These are phyloP conservation scores for Paecilomyces variotii DNA, from an alignment of 2,329 filamentous ascomycete species.

Conservation along the genomic window DNA sequence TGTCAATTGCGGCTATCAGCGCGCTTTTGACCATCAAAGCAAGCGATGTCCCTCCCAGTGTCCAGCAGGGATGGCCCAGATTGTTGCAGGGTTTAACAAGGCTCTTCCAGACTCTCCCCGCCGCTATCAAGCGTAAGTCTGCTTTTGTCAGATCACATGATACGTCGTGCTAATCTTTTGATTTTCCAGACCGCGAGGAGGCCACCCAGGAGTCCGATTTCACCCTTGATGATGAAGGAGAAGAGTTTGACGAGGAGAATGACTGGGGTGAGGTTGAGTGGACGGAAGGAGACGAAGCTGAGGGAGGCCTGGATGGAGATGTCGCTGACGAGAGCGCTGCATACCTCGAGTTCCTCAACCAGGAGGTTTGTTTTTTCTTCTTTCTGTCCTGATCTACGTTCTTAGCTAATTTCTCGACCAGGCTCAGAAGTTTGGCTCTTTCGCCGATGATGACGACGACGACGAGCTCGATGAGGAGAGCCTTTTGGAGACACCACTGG, in stretches of 20 bases:
- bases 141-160: slow-evolving; percentile 1
- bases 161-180: slow-evolving; percentile 15
- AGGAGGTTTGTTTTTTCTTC: slow-evolving; percentile 54
- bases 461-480: slow-evolving; percentile 90
- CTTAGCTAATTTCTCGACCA: slow-evolving; percentile 26
- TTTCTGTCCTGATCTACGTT: background rate
- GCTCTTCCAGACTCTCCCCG: slow-evolving; percentile 84
- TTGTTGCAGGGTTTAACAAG: slow-evolving; percentile 81
- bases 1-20: slow-evolving; percentile 90
- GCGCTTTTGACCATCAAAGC: slow-evolving; percentile 71
- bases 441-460: slow-evolving; percentile 67
- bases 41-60: slow-evolving; percentile 79
- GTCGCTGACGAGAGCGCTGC: slow-evolving; percentile 84
- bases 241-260: slow-evolving; percentile 71
- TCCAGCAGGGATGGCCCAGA: slow-evolving; percentile 91
- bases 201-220: slow-evolving; percentile 83
- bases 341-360: slow-evolving; percentile 91
- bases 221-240: slow-evolving; percentile 64
- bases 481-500: slow-evolving; percentile 84
- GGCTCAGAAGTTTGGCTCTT: slow-evolving; percentile 75
- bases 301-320: slow-evolving; percentile 53
- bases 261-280: slow-evolving; percentile 72
- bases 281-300: slow-evolving; percentile 56
- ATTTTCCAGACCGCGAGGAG: slow-evolving; percentile 67
- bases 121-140: slow-evolving; percentile 70